Evolutionary conservation across 352 stramenopile genomes (phyloP).

Genomic region (Phytophthora capsici): DNA sequence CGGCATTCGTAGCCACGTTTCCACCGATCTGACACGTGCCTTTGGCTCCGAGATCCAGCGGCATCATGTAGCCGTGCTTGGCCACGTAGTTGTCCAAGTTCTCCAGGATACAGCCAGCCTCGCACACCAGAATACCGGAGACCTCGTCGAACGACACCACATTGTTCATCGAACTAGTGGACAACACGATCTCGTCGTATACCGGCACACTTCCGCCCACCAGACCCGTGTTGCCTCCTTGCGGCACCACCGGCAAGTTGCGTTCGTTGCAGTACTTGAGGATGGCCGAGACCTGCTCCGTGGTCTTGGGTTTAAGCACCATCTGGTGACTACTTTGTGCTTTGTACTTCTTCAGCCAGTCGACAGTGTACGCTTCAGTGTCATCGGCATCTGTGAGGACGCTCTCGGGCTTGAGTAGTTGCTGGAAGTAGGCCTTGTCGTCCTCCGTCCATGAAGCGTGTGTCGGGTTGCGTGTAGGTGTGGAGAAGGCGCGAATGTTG

Average conservation of each 20-base stretch:
- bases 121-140: conserved; percentile 82
- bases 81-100: conserved; percentile 90
- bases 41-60: conserved; percentile 96
- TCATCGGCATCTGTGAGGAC: conserved; percentile 78
- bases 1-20: conserved; percentile 96
- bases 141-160: conserved; percentile 93
- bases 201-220: conserved; percentile 93
- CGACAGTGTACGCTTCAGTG: conserved; percentile 71
- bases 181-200: conserved; percentile 96
- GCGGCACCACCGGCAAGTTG: conserved; percentile 92
- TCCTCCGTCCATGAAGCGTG: conserved; percentile 66
- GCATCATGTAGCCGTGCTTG: conserved; percentile 89
- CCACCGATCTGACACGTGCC: conserved; percentile 97
- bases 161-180: conserved; percentile 89
- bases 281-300: conserved; percentile 89
- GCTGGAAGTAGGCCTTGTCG: conserved; percentile 72
- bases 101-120: conserved; percentile 95
- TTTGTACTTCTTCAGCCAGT: conserved; percentile 91
- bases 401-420: conserved; percentile 60
- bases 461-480: conserved; percentile 44
- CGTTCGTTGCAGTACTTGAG: conserved; percentile 94
- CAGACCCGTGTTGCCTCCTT: conserved; percentile 98
- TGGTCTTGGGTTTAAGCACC: conserved; percentile 88
- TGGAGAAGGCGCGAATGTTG: conserved; percentile 30
- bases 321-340: conserved; percentile 61